phyloP scores from a whole-genome alignment of 176 grass and related monocot genomes.

The Microstegium vimineum region DNA sequence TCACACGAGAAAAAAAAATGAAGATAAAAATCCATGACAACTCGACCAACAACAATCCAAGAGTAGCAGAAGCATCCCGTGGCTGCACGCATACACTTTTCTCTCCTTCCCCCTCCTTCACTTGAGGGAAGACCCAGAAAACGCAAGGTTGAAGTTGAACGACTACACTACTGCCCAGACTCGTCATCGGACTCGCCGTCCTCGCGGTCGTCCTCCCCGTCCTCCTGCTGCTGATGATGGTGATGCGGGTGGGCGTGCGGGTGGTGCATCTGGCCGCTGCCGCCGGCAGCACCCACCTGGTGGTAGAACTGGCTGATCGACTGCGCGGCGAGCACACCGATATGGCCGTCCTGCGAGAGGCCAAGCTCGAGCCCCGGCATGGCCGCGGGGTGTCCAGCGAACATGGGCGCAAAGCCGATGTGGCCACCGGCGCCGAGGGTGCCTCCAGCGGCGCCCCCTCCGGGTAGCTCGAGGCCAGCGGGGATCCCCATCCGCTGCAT shows the following conservation, averaged over 20 bases:
- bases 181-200: constrained; percentile 53
- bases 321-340: constrained; percentile 57
- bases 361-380: constrained; percentile 77
- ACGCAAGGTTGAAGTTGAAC: not conserved
- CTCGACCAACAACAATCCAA: constrained; percentile 36
- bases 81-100: constrained; percentile 35
- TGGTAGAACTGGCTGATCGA: constrained; percentile 69
- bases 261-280: constrained; percentile 47
- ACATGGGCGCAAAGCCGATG: constrained; percentile 69
- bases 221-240: constrained; percentile 54
- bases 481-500: constrained; percentile 60
- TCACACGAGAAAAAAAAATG: constrained; percentile 42
- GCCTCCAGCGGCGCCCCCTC: constrained; percentile 9
- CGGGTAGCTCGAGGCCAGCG: constrained; percentile 38
- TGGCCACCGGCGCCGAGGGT: constrained; percentile 29
- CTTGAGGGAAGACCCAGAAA: constrained; percentile 10
- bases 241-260: constrained; percentile 39
- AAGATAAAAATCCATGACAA: constrained; percentile 50
- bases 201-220: constrained; percentile 54
- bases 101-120: constrained; percentile 12
- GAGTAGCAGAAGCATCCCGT: constrained; percentile 38
- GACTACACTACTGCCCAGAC: constrained; percentile 48
- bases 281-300: constrained; percentile 41
- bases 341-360: constrained; percentile 66
- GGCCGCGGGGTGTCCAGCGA: constrained; percentile 44